Percentiles rank a stretch among this genome's conserved stretches.
Evolutionary conservation across 2,329 filamentous ascomycete species (phyloP).

Genomic region (Phaeosphaeria sp.): DNA sequence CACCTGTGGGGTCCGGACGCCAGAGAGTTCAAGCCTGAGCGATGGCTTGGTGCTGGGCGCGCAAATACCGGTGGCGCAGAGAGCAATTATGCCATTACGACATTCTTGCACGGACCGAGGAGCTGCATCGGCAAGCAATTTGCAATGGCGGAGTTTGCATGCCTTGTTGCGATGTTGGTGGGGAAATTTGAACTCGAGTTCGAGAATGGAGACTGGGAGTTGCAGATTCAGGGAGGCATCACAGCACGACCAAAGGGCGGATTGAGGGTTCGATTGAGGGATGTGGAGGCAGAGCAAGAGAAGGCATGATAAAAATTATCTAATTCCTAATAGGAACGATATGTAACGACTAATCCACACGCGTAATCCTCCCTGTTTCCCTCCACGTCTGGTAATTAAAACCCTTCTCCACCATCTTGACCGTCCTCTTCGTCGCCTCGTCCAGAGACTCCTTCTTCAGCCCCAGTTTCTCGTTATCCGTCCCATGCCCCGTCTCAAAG

Average conservation of each 20-base stretch:
- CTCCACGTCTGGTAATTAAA: neutral
- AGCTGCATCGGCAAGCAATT: constrained; percentile 86
- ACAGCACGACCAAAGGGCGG: constrained; percentile 77
- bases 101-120: constrained; percentile 84
- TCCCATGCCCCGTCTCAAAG: constrained; percentile 17
- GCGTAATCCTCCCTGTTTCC: neutral
- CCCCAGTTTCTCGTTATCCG: constrained; percentile 61
- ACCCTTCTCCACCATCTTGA: constrained; percentile 53
- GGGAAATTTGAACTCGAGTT: constrained; percentile 75
- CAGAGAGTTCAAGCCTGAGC: constrained; percentile 75
- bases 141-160: constrained; percentile 84
- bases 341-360: neutral
- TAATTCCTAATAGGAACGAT: too few species aligned
- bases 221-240: constrained; percentile 72
- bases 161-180: constrained; percentile 76
- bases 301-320: neutral
- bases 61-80: constrained; percentile 72
- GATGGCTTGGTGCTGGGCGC: constrained; percentile 53
- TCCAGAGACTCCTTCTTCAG: constrained; percentile 66
- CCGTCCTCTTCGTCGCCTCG: constrained; percentile 59
- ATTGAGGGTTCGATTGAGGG: constrained; percentile 70
- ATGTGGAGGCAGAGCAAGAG: constrained; percentile 9
- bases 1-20: constrained; percentile 80
- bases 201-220: constrained; percentile 64
- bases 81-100: constrained; percentile 79